phyloP scores from a whole-genome alignment of 768 basidiomycete genomes.

The Symmetrospora coprosmae region DNA sequence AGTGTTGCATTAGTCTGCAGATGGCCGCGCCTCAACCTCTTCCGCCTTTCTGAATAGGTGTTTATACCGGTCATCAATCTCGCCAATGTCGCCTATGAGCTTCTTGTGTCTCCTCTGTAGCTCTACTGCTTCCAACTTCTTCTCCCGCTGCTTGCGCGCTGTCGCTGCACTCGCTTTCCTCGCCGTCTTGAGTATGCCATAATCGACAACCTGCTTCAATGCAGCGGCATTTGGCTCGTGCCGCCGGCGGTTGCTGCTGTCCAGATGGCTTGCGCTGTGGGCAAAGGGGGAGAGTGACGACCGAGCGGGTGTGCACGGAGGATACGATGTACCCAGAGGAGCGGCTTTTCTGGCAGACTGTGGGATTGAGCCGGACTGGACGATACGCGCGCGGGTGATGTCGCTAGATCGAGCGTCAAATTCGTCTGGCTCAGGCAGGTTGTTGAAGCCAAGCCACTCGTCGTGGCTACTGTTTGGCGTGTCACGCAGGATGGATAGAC shows the following conservation, averaged over 20 bases:
- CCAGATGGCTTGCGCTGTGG: too few relatives aligned
- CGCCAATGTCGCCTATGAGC: neutral
- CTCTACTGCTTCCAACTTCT: neutral
- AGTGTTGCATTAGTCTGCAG: too few relatives aligned
- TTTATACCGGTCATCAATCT: constrained; percentile 2
- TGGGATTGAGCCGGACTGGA: neutral
- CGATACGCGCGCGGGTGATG: too few relatives aligned
- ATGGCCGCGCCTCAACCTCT: too few relatives aligned
- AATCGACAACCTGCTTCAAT: constrained; percentile 4
- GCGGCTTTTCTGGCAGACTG: neutral
- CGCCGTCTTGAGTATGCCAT: constrained; percentile 4
- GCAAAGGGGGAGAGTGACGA: neutral
- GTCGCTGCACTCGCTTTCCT: neutral
- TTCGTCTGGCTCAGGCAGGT: neutral
- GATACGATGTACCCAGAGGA: neutral
- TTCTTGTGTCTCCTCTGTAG: neutral
- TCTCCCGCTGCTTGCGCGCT: neutral
- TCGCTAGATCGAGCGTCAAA: constrained; percentile 5
- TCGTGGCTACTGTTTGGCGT: neutral
- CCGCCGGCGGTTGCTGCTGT: neutral
- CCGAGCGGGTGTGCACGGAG: constrained; percentile 9
- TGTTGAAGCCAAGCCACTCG: constrained; percentile 20
- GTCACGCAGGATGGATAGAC: constrained; percentile 9
- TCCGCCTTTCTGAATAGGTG: too few relatives aligned
- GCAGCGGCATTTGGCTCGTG: neutral